Conservation (phyloP, 2,329 filamentous ascomycete species). For the Epichloe coenophiala region DNA sequence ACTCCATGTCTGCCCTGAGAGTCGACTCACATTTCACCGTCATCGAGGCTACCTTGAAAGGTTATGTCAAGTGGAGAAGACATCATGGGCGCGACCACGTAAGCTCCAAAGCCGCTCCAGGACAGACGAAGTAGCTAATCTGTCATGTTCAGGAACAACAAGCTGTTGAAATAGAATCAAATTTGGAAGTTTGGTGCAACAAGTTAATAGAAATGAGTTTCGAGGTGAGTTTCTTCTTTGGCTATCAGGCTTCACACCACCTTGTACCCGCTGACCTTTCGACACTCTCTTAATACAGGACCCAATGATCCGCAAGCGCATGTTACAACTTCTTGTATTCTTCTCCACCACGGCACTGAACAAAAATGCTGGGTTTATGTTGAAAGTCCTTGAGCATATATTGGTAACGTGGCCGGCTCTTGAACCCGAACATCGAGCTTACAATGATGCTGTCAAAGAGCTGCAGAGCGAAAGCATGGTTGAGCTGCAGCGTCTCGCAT, state of each 20-base stretch:
- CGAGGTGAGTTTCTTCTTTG: constrained; percentile 30
- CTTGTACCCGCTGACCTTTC: background rate
- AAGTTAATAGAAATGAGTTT: constrained; percentile 57
- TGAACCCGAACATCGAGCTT: constrained; percentile 55
- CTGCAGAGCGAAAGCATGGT: constrained; percentile 74
- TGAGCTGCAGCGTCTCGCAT: constrained; percentile 77
- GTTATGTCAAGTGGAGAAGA: constrained; percentile 66
- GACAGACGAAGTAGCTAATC: background rate
- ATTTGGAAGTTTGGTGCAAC: constrained; percentile 59
- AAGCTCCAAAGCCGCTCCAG: constrained; percentile 4
- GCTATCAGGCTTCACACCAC: background rate
- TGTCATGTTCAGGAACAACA: constrained; percentile 28
- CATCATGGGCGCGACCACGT: constrained; percentile 18
- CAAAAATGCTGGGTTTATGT: constrained; percentile 65
- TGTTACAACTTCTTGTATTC: constrained; percentile 70
- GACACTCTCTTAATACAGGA: constrained; percentile 34
- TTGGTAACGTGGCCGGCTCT: constrained; percentile 69
- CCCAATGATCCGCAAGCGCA: constrained; percentile 68
- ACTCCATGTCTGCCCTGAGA: constrained; percentile 57
- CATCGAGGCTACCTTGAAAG: constrained; percentile 77
- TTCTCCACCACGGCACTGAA: constrained; percentile 73
- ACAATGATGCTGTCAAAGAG: constrained; percentile 81
- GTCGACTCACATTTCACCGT: constrained; percentile 85
- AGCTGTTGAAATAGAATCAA: constrained; percentile 43
- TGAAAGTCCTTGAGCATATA: constrained; percentile 84